Conservation (phyloP, 1,284 basidiomycete genomes). For the Inonotus obliquus region DNA sequence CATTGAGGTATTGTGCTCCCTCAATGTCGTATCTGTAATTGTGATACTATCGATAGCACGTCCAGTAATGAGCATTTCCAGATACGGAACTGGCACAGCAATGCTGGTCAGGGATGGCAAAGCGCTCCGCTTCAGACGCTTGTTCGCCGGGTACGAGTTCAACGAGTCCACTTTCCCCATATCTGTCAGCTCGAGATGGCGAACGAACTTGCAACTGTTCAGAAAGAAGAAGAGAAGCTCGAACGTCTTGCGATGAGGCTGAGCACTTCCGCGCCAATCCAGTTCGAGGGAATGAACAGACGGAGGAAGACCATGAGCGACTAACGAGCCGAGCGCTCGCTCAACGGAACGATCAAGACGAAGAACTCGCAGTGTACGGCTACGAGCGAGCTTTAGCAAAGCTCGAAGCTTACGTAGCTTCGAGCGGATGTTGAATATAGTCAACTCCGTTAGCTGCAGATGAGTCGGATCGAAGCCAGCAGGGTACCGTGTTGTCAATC, state of each 20-base stretch:
- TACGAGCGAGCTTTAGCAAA: constrained; percentile 15
- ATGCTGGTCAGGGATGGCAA: constrained; percentile 14
- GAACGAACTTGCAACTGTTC: constrained; percentile 7
- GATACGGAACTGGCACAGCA: constrained; percentile 6
- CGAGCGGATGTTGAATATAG: constrained; percentile 5
- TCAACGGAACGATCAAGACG: constrained; percentile 11
- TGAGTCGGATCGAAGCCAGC: constrained; percentile 8
- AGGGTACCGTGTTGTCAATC: constrained; percentile 15
- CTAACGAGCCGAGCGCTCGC: constrained; percentile 12
- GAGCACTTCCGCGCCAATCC: constrained; percentile 11
- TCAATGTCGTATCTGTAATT: constrained; percentile 8
- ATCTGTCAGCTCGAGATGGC: constrained; percentile 14
- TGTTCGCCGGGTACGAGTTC: not conserved
- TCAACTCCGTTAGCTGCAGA: constrained; percentile 14
- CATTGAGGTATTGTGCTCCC: not conserved
- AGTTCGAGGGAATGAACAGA: constrained; percentile 14
- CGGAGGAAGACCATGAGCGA: constrained; percentile 9
- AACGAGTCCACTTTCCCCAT: constrained; percentile 16
- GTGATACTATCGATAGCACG: constrained; percentile 11
- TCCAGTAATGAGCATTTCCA: constrained; percentile 8
- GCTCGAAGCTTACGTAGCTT: constrained; percentile 11
- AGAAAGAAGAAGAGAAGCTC: constrained; percentile 13
- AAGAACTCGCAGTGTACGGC: constrained; percentile 1
- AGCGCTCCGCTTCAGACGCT: constrained; percentile 3
- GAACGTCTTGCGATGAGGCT: not conserved